phyloP scores from a whole-genome alignment of 225 moss, liverwort and hornwort genomes.

The Bryoerythrophyllum caledonicum region DNA sequence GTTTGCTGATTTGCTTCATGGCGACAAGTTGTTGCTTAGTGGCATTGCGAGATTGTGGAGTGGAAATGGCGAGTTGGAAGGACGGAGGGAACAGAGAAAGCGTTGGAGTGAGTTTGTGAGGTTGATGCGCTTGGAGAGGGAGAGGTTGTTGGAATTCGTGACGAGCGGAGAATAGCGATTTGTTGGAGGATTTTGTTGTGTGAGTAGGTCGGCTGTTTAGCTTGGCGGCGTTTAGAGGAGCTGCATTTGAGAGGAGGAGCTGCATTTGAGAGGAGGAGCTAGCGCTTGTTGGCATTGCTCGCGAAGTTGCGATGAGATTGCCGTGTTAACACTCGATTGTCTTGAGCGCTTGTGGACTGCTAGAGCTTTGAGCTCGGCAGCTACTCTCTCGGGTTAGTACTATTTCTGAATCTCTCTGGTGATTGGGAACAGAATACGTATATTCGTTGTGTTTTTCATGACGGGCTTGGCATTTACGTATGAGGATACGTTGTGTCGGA shows the following conservation, averaged over 20 bases:
- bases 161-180: not conserved
- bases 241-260: not conserved
- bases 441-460: not conserved
- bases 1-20: too few relatives aligned
- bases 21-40: not conserved
- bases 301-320: not conserved
- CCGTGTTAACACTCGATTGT: not conserved
- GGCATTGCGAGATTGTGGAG: not conserved
- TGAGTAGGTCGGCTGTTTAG: not conserved
- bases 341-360: not conserved
- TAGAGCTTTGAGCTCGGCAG: not conserved
- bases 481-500: not conserved
- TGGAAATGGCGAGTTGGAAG: not conserved
- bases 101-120: not conserved
- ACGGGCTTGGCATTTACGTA: slow-evolving; percentile 2
- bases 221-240: not conserved
- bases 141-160: not conserved
- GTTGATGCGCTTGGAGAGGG: not conserved
- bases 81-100: not conserved
- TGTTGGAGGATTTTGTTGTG: not conserved
- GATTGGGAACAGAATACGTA: not conserved
- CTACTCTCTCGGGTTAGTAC: not conserved
- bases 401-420: not conserved
- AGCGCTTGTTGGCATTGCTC: too few relatives aligned
- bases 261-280: not conserved